These are phyloP conservation scores for Styphnolobium japonicum DNA, from an alignment of 306 rosid species.

Conservation along the genomic window DNA sequence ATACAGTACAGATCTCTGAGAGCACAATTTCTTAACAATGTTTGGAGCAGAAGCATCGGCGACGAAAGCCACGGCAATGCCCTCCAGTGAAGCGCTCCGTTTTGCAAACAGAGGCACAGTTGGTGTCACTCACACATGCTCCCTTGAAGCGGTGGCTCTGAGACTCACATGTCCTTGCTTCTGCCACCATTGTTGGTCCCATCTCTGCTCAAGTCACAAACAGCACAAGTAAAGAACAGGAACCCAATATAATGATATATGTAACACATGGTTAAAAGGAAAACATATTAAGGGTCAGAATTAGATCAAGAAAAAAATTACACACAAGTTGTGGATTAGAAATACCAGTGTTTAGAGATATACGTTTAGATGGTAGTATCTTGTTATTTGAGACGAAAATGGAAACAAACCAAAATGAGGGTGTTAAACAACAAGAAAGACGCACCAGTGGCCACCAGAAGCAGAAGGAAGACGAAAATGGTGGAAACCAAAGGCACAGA, in stretches of 20 bases:
- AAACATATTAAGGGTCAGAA: neutral
- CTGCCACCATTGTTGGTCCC: conserved; percentile 55
- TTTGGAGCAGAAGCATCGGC: conserved; percentile 58
- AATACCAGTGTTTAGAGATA: too few relatives aligned
- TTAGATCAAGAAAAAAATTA: too few relatives aligned
- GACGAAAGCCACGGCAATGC: conserved; percentile 59
- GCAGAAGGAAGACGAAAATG: conserved; percentile 40
- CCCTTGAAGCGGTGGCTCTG: conserved; percentile 57
- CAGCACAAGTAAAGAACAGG: neutral
- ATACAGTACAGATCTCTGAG: neutral
- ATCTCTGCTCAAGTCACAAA: conserved; percentile 25
- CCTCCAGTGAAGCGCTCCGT: conserved; percentile 52
- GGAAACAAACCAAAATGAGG: neutral
- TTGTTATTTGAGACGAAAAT: neutral
- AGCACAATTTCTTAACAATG: conserved; percentile 14
- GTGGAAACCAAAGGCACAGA: conserved; percentile 39
- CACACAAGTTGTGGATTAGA: neutral
- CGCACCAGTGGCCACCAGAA: conserved; percentile 53
- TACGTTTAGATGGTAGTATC: neutral
- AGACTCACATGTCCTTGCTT: conserved; percentile 52
- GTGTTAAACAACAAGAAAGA: neutral
- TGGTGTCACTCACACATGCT: conserved; percentile 31
- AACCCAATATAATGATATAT: too few relatives aligned
- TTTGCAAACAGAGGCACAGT: conserved; percentile 50
- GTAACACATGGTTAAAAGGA: neutral